Conservation (phyloP, 495 filamentous ascomycete species). For the Podospora bellae-mahoneyi region DNA sequence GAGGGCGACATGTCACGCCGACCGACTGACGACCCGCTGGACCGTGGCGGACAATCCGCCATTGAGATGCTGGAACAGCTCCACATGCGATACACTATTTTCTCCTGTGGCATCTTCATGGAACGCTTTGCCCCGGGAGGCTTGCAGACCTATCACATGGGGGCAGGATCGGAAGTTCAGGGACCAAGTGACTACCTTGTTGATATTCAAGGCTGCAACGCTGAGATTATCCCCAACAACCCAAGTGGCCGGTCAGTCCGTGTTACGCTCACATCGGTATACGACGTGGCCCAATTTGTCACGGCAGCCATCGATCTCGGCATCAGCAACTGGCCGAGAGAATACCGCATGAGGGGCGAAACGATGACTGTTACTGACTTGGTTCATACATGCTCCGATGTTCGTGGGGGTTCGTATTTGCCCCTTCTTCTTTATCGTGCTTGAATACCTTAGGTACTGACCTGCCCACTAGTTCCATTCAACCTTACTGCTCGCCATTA, state of each 20-base stretch:
- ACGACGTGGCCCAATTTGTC: slow-evolving; percentile 65
- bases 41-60: slow-evolving; percentile 46
- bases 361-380: slow-evolving; percentile 53
- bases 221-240: slow-evolving; percentile 54
- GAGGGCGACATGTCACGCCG: slow-evolving; percentile 55
- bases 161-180: slow-evolving; percentile 42
- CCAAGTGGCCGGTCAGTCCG: slow-evolving; percentile 46
- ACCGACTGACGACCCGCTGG: slow-evolving; percentile 54
- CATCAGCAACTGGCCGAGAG: slow-evolving; percentile 60
- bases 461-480: slow-evolving; percentile 36
- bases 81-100: slow-evolving; percentile 60
- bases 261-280: slow-evolving; percentile 63
- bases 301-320: slow-evolving; percentile 59
- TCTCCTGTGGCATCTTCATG: slow-evolving; percentile 73
- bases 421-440: slow-evolving; percentile 5
- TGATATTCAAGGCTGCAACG: slow-evolving; percentile 54
- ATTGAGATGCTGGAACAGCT: slow-evolving; percentile 54
- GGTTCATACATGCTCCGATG: slow-evolving; percentile 42
- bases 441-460: background rate
- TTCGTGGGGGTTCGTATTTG: slow-evolving; percentile 37
- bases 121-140: slow-evolving; percentile 68
- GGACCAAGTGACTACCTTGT: slow-evolving; percentile 63
- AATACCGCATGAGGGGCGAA: slow-evolving; percentile 63
- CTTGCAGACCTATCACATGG: slow-evolving; percentile 53
- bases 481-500: slow-evolving; percentile 38